phyloP scores from a whole-genome alignment of 1,284 basidiomycete species.

The Abortiporus biennis region DNA sequence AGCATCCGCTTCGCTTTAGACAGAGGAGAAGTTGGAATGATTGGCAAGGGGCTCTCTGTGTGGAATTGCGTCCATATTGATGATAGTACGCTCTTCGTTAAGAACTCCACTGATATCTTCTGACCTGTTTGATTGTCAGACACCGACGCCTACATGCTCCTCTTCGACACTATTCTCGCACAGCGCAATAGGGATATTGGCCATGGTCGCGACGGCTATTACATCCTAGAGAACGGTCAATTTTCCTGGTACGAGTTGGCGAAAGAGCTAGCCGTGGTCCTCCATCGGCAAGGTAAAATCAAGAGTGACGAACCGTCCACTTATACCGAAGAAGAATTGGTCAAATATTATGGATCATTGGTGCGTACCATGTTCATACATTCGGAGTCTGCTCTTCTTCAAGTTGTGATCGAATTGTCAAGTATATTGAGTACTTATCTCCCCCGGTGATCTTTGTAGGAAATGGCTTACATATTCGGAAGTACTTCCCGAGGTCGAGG shows the following conservation, averaged over 20 bases:
- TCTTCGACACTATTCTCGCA: conserved; percentile 15
- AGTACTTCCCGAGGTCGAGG: conserved; percentile 33
- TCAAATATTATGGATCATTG: conserved; percentile 12
- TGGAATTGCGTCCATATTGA: conserved; percentile 27
- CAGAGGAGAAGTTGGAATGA: conserved; percentile 28
- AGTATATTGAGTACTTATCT: too few relatives aligned
- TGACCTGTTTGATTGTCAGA: not conserved
- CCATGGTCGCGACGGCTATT: conserved; percentile 40
- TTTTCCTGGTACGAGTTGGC: conserved; percentile 29
- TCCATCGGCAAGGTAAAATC: conserved; percentile 23
- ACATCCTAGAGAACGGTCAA: conserved; percentile 42
- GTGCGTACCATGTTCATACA: too few relatives aligned
- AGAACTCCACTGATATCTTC: not conserved
- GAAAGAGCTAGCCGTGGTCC: conserved; percentile 28
- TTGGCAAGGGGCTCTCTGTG: conserved; percentile 23
- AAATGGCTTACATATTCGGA: conserved; percentile 19
- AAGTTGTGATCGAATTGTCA: too few relatives aligned
- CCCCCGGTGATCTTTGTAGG: too few relatives aligned
- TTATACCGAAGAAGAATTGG: conserved; percentile 26
- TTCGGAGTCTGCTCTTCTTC: too few relatives aligned
- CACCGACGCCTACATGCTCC: conserved; percentile 15
- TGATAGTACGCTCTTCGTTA: conserved; percentile 19
- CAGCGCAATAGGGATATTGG: conserved; percentile 12
- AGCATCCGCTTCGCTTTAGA: conserved; percentile 15
- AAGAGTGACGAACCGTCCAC: conserved; percentile 20